Evolutionary conservation across 2,329 filamentous ascomycete genomes (phyloP).

Genomic region (Monilinia aucupariae): DNA sequence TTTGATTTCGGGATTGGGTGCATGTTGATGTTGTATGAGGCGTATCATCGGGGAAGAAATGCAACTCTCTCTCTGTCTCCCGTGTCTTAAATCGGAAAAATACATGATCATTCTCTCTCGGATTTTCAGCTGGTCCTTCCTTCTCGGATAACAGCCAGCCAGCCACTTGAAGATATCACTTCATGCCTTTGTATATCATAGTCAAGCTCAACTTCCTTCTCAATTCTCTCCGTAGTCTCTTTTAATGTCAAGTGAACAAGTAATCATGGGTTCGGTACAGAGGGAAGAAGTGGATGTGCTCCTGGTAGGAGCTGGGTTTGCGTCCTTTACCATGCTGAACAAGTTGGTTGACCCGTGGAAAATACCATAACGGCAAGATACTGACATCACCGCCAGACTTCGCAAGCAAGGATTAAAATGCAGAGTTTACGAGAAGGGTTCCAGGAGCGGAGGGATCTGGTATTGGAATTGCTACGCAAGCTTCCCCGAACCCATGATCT

Average conservation of each 20-base stretch:
- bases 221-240: no score
- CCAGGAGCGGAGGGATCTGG: conserved; percentile 50
- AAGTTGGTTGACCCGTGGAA: conserved; percentile 34
- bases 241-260: not conserved
- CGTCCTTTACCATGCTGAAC: conserved; percentile 29
- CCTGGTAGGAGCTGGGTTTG: conserved; percentile 32
- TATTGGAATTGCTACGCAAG: conserved; percentile 36
- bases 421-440: conserved; percentile 49
- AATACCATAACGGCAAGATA: conserved; percentile 27
- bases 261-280: conserved; percentile 15
- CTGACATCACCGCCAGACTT: conserved; percentile 34
- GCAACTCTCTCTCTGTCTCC: not conserved
- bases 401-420: conserved; percentile 44
- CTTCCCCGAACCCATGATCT: not conserved
- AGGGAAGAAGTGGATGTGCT: conserved; percentile 36
- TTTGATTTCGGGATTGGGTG: not conserved
- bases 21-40: not conserved
- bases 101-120: not conserved
- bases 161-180: not conserved
- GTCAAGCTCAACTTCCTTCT: not conserved
- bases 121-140: not conserved
- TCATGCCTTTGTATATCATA: not conserved
- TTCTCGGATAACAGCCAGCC: not conserved
- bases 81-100: not conserved
- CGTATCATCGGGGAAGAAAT: not conserved